Conservation (phyloP, 2,329 filamentous ascomycete species). For the Fulvia fulva region DNA sequence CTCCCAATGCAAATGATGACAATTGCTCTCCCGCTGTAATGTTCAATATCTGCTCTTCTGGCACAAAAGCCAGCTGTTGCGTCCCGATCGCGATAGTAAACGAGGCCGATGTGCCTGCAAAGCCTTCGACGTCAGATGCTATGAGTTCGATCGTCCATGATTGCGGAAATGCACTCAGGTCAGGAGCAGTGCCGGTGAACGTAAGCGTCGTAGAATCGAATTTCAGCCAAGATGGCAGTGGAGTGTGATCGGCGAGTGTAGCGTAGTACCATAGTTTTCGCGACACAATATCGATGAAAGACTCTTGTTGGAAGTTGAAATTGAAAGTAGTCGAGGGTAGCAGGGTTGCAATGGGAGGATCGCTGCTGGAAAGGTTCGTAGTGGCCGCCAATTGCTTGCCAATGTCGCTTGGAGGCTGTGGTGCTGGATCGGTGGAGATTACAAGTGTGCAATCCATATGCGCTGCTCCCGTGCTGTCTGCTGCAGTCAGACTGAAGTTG, state of each 20-base stretch:
- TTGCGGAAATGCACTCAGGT: constrained; percentile 64
- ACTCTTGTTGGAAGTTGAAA: constrained; percentile 46
- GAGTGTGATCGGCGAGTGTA: constrained; percentile 70
- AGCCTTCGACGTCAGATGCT: constrained; percentile 76
- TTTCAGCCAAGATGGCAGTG: constrained; percentile 77
- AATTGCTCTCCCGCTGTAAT: constrained; percentile 33
- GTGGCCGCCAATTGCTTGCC: constrained; percentile 55
- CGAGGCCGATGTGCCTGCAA: constrained; percentile 59
- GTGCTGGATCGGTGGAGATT: constrained; percentile 57
- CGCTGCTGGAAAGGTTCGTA: constrained; percentile 51
- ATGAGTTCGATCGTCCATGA: constrained; percentile 68
- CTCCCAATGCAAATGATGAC: constrained; percentile 30
- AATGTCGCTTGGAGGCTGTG: constrained; percentile 54
- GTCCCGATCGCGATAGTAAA: constrained; percentile 71
- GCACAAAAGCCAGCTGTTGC: constrained; percentile 64
- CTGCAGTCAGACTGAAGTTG: constrained; percentile 64
- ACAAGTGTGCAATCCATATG: constrained; percentile 67
- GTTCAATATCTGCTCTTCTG: constrained; percentile 47
- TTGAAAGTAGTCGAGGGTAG: constrained; percentile 35
- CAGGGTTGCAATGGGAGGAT: constrained; percentile 53
- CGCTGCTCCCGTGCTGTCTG: constrained; percentile 60
- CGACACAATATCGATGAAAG: constrained; percentile 54
- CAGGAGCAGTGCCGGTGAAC: constrained; percentile 69
- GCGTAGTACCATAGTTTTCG: constrained; percentile 68
- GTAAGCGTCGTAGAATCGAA: constrained; percentile 63